These are phyloP conservation scores for Tuctoria greenei DNA, from an alignment of 176 grass and related monocot species.

Conservation along the genomic window DNA sequence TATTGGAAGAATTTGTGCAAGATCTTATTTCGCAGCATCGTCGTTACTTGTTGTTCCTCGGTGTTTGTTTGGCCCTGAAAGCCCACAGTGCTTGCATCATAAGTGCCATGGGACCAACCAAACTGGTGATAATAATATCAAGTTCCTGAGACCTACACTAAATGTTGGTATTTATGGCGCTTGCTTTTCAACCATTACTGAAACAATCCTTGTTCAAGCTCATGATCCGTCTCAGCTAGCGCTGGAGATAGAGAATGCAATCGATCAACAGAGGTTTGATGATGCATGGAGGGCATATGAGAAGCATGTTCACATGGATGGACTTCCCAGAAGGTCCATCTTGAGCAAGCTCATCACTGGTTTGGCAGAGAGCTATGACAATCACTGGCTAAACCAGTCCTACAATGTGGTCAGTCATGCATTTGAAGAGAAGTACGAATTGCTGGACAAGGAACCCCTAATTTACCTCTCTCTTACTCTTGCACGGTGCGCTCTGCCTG, in stretches of 20 bases:
- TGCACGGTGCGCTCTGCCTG: constrained; percentile 46
- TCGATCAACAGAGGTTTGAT: constrained; percentile 61
- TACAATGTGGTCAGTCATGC: constrained; percentile 58
- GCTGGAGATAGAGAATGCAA: constrained; percentile 58
- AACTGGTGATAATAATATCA: neutral
- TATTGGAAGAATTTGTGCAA: constrained; percentile 32
- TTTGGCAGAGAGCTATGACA: constrained; percentile 60
- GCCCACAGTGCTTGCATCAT: neutral
- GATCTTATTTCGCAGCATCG: neutral
- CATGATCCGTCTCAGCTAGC: constrained; percentile 53
- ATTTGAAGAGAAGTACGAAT: constrained; percentile 42
- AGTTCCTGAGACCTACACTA: constrained; percentile 2
- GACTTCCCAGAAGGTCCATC: constrained; percentile 62
- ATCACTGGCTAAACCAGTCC: constrained; percentile 61
- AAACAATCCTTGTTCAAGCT: constrained; percentile 67
- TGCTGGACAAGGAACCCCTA: constrained; percentile 72
- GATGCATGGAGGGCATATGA: constrained; percentile 80
- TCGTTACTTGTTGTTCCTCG: neutral
- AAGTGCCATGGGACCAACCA: constrained; percentile 5
- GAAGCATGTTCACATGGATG: constrained; percentile 64
- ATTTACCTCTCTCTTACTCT: constrained; percentile 75
- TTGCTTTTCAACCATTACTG: constrained; percentile 49
- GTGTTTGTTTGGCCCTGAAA: neutral
- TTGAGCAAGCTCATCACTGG: constrained; percentile 70
- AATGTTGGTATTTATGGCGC: neutral